phyloP scores from a whole-genome alignment of 768 basidiomycete genomes.

The Russula vinacea region DNA sequence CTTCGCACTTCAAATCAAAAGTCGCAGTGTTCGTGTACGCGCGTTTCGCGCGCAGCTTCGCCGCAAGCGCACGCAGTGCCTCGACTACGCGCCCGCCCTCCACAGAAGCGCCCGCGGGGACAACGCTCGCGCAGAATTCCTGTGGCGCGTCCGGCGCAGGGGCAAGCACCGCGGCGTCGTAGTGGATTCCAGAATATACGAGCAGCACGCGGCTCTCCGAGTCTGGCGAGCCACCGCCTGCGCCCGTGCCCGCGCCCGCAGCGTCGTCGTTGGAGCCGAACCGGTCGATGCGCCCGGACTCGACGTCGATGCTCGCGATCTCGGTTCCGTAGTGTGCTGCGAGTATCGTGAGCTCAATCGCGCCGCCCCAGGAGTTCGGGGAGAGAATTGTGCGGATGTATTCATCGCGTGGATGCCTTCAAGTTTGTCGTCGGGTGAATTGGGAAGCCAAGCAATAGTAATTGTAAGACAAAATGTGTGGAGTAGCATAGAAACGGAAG shows the following conservation, averaged over 20 bases:
- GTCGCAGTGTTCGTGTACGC: conserved; percentile 91
- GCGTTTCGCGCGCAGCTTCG: conserved; percentile 65
- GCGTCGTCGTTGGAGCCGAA: conserved; percentile 51
- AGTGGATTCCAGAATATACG: conserved; percentile 96
- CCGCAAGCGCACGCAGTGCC: conserved; percentile 70
- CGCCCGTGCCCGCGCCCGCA: conserved; percentile 33
- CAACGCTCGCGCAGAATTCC: conserved; percentile 83
- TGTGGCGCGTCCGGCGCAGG: conserved; percentile 70
- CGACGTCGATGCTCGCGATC: conserved; percentile 88
- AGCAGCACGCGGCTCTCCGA: conserved; percentile 49
- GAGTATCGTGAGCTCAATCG: conserved; percentile 87
- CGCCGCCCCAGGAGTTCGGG: conserved; percentile 88
- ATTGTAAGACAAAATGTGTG: too few relatives aligned
- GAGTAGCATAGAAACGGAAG: background rate
- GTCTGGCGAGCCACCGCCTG: conserved; percentile 31
- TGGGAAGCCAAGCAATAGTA: too few relatives aligned
- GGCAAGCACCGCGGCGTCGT: conserved; percentile 84
- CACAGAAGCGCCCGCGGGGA: conserved; percentile 53
- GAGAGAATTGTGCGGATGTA: conserved; percentile 83
- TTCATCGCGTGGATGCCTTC: conserved; percentile 53
- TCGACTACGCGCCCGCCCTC: conserved; percentile 53
- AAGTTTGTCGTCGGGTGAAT: background rate
- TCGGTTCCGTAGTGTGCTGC: conserved; percentile 79
- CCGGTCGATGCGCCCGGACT: conserved; percentile 84
- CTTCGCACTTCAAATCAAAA: conserved; percentile 87